Percentiles rank a stretch among this genome's conserved stretches.
Evolutionary conservation across 139 green algal genomes (phyloP).

Genomic region (Chlamydomonas sp.): DNA sequence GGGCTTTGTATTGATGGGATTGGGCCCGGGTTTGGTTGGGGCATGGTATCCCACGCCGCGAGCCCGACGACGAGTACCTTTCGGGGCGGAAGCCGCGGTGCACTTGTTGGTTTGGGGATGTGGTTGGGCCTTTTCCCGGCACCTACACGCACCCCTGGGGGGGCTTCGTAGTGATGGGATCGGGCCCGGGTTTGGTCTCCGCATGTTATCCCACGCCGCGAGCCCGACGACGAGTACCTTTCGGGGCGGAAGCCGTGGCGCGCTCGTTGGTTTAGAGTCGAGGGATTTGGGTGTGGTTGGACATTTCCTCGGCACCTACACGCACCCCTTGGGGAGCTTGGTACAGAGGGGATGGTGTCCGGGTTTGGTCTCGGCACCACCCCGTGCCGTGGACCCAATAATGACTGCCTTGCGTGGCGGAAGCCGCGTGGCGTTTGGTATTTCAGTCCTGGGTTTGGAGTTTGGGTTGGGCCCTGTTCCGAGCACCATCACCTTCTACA

Average conservation of each 20-base stretch:
- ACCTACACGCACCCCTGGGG: background rate
- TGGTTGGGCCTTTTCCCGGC: no score
- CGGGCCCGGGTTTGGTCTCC: no score
- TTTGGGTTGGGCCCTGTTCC: no score
- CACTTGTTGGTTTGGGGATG: no score
- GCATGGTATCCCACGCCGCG: slow-evolving; percentile 78
- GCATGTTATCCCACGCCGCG: slow-evolving; percentile 77
- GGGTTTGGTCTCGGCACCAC: no score
- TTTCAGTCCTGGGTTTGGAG: no score
- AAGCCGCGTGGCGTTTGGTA: slow-evolving; percentile 40
- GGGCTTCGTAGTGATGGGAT: background rate
- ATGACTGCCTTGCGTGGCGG: slow-evolving; percentile 50
- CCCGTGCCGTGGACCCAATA: slow-evolving; percentile 61
- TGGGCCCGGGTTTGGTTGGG: no score
- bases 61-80: slow-evolving; percentile 64
- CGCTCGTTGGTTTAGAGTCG: no score
- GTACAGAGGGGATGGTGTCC: no score
- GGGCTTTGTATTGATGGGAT: background rate
- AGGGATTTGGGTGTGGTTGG: no score
- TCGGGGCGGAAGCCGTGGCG: slow-evolving; percentile 36
- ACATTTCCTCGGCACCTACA: no score
- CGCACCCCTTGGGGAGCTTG: background rate
- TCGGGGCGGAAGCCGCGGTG: slow-evolving; percentile 35
- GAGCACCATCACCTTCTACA: no score
- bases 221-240: slow-evolving; percentile 64